Evolutionary conservation across 2,329 filamentous ascomycete species (phyloP).

Genomic region (Alternaria tenuissima): DNA sequence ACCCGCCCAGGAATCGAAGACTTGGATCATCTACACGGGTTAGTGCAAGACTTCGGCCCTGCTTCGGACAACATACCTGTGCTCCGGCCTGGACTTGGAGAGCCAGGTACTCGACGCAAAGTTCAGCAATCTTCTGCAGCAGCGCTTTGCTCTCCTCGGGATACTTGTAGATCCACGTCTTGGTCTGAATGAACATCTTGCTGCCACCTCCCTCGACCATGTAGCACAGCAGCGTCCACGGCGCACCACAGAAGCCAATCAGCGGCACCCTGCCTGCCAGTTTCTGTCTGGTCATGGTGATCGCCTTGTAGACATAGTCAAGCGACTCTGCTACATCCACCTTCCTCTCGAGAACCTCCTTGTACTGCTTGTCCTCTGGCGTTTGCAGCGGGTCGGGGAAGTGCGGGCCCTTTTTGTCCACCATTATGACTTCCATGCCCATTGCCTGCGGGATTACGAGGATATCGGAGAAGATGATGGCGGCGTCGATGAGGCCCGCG

Average conservation of each 20-base stretch:
- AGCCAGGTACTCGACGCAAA: constrained; percentile 94
- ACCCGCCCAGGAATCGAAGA: constrained; percentile 98
- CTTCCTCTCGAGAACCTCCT: constrained; percentile 74
- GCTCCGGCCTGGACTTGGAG: constrained; percentile 92
- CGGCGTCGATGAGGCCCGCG: constrained; percentile 88
- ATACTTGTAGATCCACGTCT: constrained; percentile 97
- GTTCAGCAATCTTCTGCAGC: constrained; percentile 88
- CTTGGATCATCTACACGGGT: constrained; percentile 76
- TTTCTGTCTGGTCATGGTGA: constrained; percentile 89
- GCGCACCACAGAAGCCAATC: constrained; percentile 95
- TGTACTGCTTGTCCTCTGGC: constrained; percentile 85
- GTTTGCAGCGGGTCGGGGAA: constrained; percentile 85
- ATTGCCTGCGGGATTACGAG: constrained; percentile 97
- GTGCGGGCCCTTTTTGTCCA: constrained; percentile 95
- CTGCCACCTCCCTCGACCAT: constrained; percentile 98
- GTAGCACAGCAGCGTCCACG: constrained; percentile 97
- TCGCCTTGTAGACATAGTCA: constrained; percentile 94
- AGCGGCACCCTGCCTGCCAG: constrained; percentile 86
- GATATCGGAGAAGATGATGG: constrained; percentile 99
- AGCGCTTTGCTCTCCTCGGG: constrained; percentile 80
- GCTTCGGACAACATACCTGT: constrained; percentile 67
- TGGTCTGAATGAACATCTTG: constrained; percentile 91
- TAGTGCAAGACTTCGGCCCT: constrained; percentile 14
- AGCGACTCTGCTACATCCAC: constrained; percentile 88
- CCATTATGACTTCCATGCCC: constrained; percentile 98